These are phyloP conservation scores for Didymosphaeria variabile DNA, from an alignment of 2,329 filamentous ascomycete genomes.

Conservation along the genomic window DNA sequence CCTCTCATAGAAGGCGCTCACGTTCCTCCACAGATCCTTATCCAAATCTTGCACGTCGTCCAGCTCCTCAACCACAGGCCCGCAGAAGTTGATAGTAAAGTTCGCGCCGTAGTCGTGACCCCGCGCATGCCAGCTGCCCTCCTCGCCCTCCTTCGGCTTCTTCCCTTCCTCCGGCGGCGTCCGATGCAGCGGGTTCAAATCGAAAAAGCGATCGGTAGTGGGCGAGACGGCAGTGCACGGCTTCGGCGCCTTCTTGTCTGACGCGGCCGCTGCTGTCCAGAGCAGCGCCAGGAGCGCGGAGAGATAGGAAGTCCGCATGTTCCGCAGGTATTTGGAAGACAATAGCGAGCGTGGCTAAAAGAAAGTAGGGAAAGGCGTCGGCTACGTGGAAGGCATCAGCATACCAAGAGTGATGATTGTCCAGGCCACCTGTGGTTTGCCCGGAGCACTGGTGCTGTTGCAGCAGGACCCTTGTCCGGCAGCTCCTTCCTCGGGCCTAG, in stretches of 20 bases:
- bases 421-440: slow-evolving; percentile 16
- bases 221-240: slow-evolving; percentile 71
- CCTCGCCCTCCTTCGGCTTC: slow-evolving; percentile 62
- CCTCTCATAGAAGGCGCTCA: slow-evolving; percentile 79
- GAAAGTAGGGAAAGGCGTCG: not conserved
- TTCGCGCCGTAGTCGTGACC: slow-evolving; percentile 82
- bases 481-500: not conserved
- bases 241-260: slow-evolving; percentile 57
- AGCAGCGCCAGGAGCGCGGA: slow-evolving; percentile 44
- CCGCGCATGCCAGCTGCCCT: slow-evolving; percentile 69
- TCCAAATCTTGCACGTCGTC: slow-evolving; percentile 71
- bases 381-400: slow-evolving; percentile 10
- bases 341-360: not conserved
- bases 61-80: slow-evolving; percentile 73
- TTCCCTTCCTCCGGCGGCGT: slow-evolving; percentile 55
- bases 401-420: slow-evolving; percentile 1
- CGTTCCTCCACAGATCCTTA: slow-evolving; percentile 70
- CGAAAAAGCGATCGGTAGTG: slow-evolving; percentile 69
- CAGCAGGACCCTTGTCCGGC: slow-evolving; percentile 6
- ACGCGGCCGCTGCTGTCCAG: slow-evolving; percentile 47
- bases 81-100: slow-evolving; percentile 86
- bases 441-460: not conserved
- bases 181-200: slow-evolving; percentile 66
- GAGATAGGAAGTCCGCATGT: slow-evolving; percentile 39
- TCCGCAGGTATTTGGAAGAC: slow-evolving; percentile 20